Evolutionary conservation across 2,329 filamentous ascomycete genomes (phyloP).

Genomic region (Claviceps arundinis): DNA sequence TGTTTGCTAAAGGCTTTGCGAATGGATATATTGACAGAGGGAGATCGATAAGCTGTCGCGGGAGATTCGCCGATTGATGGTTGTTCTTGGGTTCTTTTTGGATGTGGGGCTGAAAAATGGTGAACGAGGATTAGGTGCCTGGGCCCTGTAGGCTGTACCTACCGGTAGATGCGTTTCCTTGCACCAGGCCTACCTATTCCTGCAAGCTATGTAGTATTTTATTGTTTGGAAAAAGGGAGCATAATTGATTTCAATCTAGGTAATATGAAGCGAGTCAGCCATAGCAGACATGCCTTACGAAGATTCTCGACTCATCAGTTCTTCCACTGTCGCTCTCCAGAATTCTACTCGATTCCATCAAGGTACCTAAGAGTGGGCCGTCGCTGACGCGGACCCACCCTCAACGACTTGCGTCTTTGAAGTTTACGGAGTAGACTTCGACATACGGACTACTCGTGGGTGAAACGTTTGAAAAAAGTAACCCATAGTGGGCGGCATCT

Average conservation of each 20-base stretch:
- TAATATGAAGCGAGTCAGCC: too few species aligned
- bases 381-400: background rate
- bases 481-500: too few species aligned
- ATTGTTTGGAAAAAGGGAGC: too few species aligned
- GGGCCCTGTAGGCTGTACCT: too few species aligned
- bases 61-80: background rate
- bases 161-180: background rate
- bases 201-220: background rate
- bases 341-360: conserved; percentile 1
- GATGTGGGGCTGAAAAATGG: background rate
- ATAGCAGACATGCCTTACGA: background rate
- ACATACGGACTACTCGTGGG: too few species aligned
- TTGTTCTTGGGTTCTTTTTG: background rate
- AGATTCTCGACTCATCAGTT: background rate
- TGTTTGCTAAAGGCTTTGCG: too few species aligned
- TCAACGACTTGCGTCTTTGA: background rate
- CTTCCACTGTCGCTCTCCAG: background rate
- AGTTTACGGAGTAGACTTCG: background rate
- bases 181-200: background rate
- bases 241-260: too few species aligned
- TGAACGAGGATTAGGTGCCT: background rate
- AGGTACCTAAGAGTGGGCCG: too few species aligned
- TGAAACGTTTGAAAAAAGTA: too few species aligned
- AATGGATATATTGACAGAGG: too few species aligned
- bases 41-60: background rate